Base-by-base conservation (phyloP, 2,329 filamentous ascomycete genomes). In the Raffaelea ambrosiae region DNA sequence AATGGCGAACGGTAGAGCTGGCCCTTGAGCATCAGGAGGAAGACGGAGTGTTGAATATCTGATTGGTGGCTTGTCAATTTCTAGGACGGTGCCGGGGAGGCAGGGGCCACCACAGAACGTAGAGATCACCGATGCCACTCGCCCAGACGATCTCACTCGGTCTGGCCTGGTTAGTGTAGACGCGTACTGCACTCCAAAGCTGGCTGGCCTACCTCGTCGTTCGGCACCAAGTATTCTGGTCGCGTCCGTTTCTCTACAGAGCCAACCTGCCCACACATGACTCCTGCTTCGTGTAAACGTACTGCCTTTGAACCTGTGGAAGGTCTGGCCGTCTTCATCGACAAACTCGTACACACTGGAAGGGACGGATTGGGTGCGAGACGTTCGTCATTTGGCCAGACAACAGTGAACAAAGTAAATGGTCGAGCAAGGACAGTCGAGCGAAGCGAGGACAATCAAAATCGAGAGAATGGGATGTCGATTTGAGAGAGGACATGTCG, bases 261-360 rank as follows among this genome's bases (percentile, higher is more conserved):
- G 29, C 16, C 40, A 4, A 11, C 22, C 18, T 19, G 8, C 16
- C 16, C 18, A 5, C 16, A n/a, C 18, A 8, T 38, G 7, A 5
- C 16, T 38, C 5, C 18, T 38, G 7, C 5, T 10, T 10, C 35
- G 7, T 38, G 18, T 38, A n/a, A n/a, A n/a, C 5, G 18, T 18
- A 2, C 19, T 22, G 9, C 40, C 23, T 45, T 55, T 55, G 48
- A 52, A 55, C 13, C 44, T 49, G 48, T 55, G 53, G 26, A 51
- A 55, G 3, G 51, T 55, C 33, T 51, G 46, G 3, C 53, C 53
- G 33, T 53, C 49, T 26, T 55, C 53, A n/a, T 53, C 50, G 39
- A 53, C 50, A 45, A 53, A 53, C n/a, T 53, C 53, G 47, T 53
- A 55, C 20, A 54, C 29, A 47, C 51, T 54, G 20, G 49, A 50